These are phyloP conservation scores for Prunella vulgaris DNA, from an alignment of 257 asterid genomes.

Conservation along the genomic window DNA sequence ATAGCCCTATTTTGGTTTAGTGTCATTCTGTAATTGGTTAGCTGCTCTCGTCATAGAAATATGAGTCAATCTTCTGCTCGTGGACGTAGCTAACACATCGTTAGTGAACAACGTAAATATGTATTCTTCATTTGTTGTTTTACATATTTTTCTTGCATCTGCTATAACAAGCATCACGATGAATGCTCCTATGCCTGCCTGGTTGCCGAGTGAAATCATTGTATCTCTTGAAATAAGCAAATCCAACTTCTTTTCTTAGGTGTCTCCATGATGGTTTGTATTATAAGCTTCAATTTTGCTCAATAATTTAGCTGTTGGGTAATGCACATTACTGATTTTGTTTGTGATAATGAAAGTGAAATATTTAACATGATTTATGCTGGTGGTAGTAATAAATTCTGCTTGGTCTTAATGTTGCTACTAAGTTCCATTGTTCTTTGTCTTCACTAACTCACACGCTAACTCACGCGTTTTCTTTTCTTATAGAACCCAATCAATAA, in stretches of 20 bases:
- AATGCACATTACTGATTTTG: background rate
- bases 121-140: no score
- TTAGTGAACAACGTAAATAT: no score
- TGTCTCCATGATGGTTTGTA: background rate
- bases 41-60: no score
- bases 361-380: background rate
- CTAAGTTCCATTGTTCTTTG: background rate
- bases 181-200: no score
- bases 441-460: background rate
- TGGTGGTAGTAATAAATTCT: background rate
- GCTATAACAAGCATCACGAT: no score
- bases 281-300: background rate
- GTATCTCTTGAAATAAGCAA: background rate
- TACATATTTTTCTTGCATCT: no score
- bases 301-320: background rate
- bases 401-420: background rate
- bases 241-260: background rate
- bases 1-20: no score
- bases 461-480: background rate
- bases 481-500: constrained; percentile 67
- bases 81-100: no score
- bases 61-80: no score
- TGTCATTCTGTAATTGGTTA: no score
- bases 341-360: background rate
- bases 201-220: background rate